Evolutionary conservation across 2,329 filamentous ascomycete species (phyloP), one percentile per base, ranked within the genome.

Genomic region (Helminthosporium solani): DNA sequence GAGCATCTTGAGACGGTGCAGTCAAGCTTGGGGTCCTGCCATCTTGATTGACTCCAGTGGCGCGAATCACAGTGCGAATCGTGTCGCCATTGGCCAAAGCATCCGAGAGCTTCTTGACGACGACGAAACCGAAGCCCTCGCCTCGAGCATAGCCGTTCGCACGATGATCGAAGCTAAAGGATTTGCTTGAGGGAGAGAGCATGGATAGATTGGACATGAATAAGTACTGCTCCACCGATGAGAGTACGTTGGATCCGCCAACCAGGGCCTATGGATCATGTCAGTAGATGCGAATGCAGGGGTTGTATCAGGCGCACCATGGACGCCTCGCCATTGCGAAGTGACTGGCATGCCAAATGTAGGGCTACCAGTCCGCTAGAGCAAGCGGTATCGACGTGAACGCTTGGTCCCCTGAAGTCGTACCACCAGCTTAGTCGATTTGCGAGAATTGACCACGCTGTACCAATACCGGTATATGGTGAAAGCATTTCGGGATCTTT

Each of bases 101-200:
- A 54, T 78, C 72, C 9, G 73, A 66, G 2, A 80, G 45, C 6
- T 38, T 44, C 33, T 66, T 67, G 3, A 66, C 40, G 30, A 66
- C 39, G 7, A 67, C 21, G 12, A 50, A 51, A 3, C 37, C 49
- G 2, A 81, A 71, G 0, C 82, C 84, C 55, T 87, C 84, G 1
- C 82, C 83, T 25, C 83, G 74, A 0, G 78, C 81, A 57, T 86
- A 87, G 0, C 84, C 84, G 46, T 80, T 79, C 15, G 80, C 83
- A 1, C 74, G 72, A 14, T 71, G 59, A 54, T 84, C 82, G 44
- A 63, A 71, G 40, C 59, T 63, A 41, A 49, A 52, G 9, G 44
- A 60, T 15, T 41, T 41, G 2, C 62, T 58, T 23, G 55, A 53
- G 11, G 57, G 54, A 5, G 39, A 38, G 2, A 42, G 35, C 28